Evolutionary conservation across 257 asterid genomes (phyloP), one percentile per base, ranked within the genome.

Genomic region (Jaltomata sinuosa): DNA sequence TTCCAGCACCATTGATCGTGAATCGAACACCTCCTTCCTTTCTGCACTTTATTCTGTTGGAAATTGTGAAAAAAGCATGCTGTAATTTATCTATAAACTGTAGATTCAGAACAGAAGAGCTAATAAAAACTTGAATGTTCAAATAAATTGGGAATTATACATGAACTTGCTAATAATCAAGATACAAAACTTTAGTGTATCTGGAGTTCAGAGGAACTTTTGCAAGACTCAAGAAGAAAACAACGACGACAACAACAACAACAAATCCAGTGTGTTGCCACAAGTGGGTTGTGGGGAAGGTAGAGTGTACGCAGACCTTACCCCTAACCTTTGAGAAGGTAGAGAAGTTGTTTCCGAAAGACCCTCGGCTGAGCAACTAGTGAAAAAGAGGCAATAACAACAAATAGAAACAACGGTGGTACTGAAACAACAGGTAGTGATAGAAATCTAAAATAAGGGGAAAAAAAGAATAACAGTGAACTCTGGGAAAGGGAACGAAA

Each of bases 1-100:
- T 86, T 12, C 92, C 90, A 59, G 90, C 89, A 65, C 97, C 97
- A 36, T 84, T 84, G 8, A 94, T 5, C 16, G 88, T 89, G 89
- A 90, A 93, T 61, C 95, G 88, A 1, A 91, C 83, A 3, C 97
- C 97, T n/a, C 97, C 94, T 78, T 90, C 93, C 87, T 87, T 93
- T 59, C 94, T 80, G 80, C 97, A 93, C 82, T 89, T 80, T 22
- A 92, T 88, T 21, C 95, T 85, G 83, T 78, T 59, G 45, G 74
- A 31, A 61, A 61, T 61, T 4, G 68, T 25, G 68, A 25, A 61
- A 65, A 4, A 65, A 21, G 12, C 22, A 64, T 11, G 6, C 6
- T 7, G 22, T 65, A 31, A 31, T 16, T 16, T 31, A 21, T 64
- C 42, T 6, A 64, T 64, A 1, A 64, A 64, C 42, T 15, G 74